Percentiles rank a stretch among this genome's conserved stretches.
Conservation (phyloP, 768 basidiomycete genomes). For the Boletus coccyginus region DNA sequence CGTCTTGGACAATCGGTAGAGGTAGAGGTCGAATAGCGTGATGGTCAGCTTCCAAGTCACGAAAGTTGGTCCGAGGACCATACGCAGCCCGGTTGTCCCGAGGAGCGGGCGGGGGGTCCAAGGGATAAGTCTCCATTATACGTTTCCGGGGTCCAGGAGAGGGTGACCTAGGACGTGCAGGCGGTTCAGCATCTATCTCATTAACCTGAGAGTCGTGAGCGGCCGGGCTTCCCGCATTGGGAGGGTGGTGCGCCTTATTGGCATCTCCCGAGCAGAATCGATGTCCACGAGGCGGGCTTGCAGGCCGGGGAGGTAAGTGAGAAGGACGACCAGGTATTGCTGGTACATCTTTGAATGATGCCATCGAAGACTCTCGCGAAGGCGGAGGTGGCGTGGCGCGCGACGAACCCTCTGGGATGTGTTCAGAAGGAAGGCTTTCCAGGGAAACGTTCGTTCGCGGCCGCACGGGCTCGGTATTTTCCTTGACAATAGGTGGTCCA, state of each 20-base stretch:
- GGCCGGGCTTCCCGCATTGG: neutral
- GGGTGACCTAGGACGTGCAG: constrained; percentile 1
- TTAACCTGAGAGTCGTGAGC: neutral
- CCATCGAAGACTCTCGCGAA: constrained; percentile 31
- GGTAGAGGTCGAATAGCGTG: constrained; percentile 1
- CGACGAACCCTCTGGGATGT: constrained; percentile 11
- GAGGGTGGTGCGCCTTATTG: neutral
- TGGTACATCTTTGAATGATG: constrained; percentile 12
- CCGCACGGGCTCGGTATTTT: constrained; percentile 7
- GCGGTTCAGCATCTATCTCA: constrained; percentile 4
- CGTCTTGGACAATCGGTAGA: neutral
- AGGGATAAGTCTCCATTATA: constrained; percentile 2
- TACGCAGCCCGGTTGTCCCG: constrained; percentile 9
- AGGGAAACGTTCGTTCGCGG: constrained; percentile 8
- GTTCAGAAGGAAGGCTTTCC: constrained; percentile 16
- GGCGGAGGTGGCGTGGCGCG: constrained; percentile 28
- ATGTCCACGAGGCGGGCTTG: constrained; percentile 15
- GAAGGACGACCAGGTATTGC: constrained; percentile 4
- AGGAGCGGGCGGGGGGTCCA: constrained; percentile 3
- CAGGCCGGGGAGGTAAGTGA: constrained; percentile 24
- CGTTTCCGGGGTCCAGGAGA: constrained; percentile 11
- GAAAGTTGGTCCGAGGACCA: constrained; percentile 7
- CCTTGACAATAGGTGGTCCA: constrained; percentile 29
- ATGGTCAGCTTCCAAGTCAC: constrained; percentile 7
- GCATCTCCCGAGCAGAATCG: constrained; percentile 8